Base-by-base conservation (phyloP, 2,329 filamentous ascomycete species). In the Paecilomyces dactylethromorphus region DNA sequence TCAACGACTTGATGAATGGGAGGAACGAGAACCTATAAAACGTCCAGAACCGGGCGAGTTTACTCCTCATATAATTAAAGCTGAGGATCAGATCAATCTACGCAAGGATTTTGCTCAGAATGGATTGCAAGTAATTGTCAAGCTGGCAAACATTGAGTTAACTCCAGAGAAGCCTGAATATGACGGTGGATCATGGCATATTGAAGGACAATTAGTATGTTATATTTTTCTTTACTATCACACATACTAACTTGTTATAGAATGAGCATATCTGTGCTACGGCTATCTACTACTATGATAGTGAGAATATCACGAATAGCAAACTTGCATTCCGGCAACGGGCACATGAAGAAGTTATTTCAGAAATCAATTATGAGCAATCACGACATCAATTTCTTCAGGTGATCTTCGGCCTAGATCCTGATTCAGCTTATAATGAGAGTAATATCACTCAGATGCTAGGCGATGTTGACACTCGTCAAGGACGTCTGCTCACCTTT, bases 211-310 rank as follows among this genome's bases (percentile, higher is more conserved):
- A 60, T 62, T 79, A 6, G 63, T 61, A 62, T 58, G 59, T 61
- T 51, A 26, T 26, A 3, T 5, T 26, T 26, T 26, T 3, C 5
- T 5, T 26, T 5, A 5, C 24, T 26, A 5, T 3, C 3, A 3
- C 24, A 26, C 24, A 26, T 5, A 54, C 26, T 58, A 22, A 57
- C 32, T 11, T 33, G 12, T n/a, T 15, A 26, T 57, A 71, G 68
- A 88, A 88, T 64, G 86, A 89, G 66, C 81, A 80, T 59, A 88
- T 89, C 29, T 80, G 79, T 59, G 84, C 84, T 0, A 86, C 84
- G 0, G 83, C 85, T 0, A 74, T 89, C 2, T 89, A 86, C 74
- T 88, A 88, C 69, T 85, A 85, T 63, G 83, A 86, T 62, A 75
- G 71, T 56, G 78, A 86, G 0, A 89, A 89, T 68, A 81, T 88